Base-by-base conservation (phyloP, 2,329 filamentous ascomycete genomes). In the Scleromitrula shiraiana region DNA sequence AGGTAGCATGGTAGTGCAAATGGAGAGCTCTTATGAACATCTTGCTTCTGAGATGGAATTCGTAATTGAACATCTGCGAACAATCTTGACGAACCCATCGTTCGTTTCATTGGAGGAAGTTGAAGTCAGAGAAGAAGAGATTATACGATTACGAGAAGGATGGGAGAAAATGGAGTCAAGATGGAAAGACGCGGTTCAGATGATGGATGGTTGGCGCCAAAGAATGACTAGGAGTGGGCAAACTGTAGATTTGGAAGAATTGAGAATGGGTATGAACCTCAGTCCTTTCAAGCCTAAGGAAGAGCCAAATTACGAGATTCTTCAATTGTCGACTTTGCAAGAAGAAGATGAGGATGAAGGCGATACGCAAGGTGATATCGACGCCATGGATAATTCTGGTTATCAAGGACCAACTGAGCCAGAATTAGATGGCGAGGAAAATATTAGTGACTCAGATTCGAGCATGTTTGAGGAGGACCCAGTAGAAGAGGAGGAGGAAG, bases 81-180 rank as follows among this genome's bases (percentile, higher is more conserved):
- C 77, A 2, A 78, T 98, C 30, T 73, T 98, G 37, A 96, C 89
- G 7, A 97, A 97, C 61, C 93, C 93, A 1, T 95, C 90, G 2
- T 98, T 97, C 64, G 93, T 96, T 12, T 87, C 91, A 0, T 80
- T 97, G 19, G 93, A 97, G 59, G 93, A 97, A 65, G 88, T 98
- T 2, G 83, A 94, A 61, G 70, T 89, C n/a, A 81, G 91, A 46
- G 91, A 98, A 55, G 85, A 94, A 51, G 90, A 96, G 64, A 97
- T 98, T 55, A 75, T 77, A 44, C 78, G 87, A 43, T 72, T 98
- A 40, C 81, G 88, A 46, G 79, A 85, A 47, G 88, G 90, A 14
- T 95, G 91, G 84, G 86, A 94, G 64, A 89, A 85, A 67, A 95
- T 97, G 87, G 90, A 97, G 65, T 77, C 72, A 19, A 79, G 89